Conservation (phyloP, 257 asterid genomes). For the Galeopsis tetrahit region DNA sequence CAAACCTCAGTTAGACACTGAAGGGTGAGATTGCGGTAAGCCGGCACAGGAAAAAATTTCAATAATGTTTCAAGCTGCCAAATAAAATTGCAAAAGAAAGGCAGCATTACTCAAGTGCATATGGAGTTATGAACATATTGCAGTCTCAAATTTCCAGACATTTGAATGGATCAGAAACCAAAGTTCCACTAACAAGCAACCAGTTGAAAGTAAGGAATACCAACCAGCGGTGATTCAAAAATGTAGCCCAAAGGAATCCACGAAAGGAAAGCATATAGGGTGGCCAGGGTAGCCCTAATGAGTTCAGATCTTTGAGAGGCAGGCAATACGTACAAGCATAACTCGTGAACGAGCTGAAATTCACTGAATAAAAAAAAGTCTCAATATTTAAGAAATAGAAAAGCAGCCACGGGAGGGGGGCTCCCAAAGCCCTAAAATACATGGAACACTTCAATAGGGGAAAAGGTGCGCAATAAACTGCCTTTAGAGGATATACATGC, state of each 20-base stretch:
- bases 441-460: background rate
- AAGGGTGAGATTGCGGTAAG: constrained; percentile 91
- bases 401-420: background rate
- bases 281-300: constrained; percentile 88
- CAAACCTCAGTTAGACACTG: constrained; percentile 95
- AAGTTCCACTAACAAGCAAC: constrained; percentile 28
- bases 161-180: constrained; percentile 17
- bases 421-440: constrained; percentile 23
- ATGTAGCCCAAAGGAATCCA: constrained; percentile 99
- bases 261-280: constrained; percentile 93
- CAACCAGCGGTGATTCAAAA: constrained; percentile 95
- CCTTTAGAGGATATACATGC: constrained; percentile 5
- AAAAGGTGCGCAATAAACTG: background rate
- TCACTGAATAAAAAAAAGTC: constrained; percentile 60
- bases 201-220: constrained; percentile 40
- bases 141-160: constrained; percentile 22
- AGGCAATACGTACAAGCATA: constrained; percentile 86
- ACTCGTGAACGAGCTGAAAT: constrained; percentile 93
- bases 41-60: constrained; percentile 76
- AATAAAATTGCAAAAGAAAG: constrained; percentile 29
- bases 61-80: constrained; percentile 92
- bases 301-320: constrained; percentile 97
- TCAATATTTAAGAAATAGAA: constrained; percentile 17
- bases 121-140: constrained; percentile 3
- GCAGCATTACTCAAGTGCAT: constrained; percentile 27